Evolutionary conservation across 1,139 yeast species (phyloP).

Genomic region (Chernovozyma sophiae-reginae): DNA sequence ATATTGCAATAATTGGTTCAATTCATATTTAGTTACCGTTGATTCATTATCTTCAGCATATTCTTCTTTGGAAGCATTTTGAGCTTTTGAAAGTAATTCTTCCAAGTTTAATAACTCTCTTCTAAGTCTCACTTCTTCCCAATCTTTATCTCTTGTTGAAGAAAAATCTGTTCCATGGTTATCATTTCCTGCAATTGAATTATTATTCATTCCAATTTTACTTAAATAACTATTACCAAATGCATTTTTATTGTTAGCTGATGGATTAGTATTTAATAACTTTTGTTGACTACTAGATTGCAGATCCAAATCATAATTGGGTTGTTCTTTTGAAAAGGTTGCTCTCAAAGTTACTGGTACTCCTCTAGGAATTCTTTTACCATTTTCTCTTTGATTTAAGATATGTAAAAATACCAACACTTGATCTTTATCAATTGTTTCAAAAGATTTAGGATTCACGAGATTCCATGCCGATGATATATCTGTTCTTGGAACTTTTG

Average conservation of each 20-base stretch:
- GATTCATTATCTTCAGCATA: conserved; percentile 23
- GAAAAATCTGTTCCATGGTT: conserved; percentile 73
- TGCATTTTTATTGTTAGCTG: conserved; percentile 26
- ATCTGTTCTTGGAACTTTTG: conserved; percentile 77
- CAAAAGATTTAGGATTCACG: conserved; percentile 83
- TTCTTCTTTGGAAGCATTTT: conserved; percentile 39
- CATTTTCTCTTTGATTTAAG: conserved; percentile 83
- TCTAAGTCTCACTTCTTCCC: conserved; percentile 86
- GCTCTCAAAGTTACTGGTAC: conserved; percentile 93
- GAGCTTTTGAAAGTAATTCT: conserved; percentile 54
- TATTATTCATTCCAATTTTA: conserved; percentile 33
- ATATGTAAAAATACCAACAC: conserved; percentile 85
- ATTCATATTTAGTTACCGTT: conserved; percentile 57
- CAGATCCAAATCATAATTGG: conserved; percentile 61
- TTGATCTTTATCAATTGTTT: conserved; percentile 91
- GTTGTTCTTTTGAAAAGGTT: conserved; percentile 81
- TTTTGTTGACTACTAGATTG: conserved; percentile 8
- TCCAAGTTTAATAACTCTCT: conserved; percentile 77
- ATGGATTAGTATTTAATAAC: conserved; percentile 1
- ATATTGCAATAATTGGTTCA: conserved; percentile 75
- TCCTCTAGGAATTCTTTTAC: conserved; percentile 84
- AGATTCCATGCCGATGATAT: conserved; percentile 93
- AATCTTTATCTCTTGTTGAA: conserved; percentile 67
- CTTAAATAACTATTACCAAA: conserved; percentile 40
- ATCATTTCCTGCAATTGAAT: conserved; percentile 43